phyloP scores from a whole-genome alignment of 1,284 basidiomycete genomes.

The Boletus semigastroideus region DNA sequence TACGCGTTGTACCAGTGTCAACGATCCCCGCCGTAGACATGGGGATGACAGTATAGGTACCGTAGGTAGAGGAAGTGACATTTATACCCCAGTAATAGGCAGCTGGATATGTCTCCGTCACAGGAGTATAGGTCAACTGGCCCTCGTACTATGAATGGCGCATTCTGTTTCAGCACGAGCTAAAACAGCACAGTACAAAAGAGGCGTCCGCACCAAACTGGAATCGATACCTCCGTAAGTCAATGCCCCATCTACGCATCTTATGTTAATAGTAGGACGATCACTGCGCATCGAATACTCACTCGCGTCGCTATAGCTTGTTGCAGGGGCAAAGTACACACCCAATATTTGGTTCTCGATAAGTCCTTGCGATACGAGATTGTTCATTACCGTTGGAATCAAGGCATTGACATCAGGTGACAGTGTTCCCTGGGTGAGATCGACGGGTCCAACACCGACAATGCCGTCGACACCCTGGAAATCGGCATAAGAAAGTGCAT shows the following conservation, averaged over 20 bases:
- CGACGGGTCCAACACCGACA: background rate
- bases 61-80: constrained; percentile 21
- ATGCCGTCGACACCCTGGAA: background rate
- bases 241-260: constrained; percentile 24
- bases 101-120: constrained; percentile 25
- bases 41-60: constrained; percentile 12
- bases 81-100: constrained; percentile 27
- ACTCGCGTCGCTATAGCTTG: constrained; percentile 19
- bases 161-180: background rate
- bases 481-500: background rate
- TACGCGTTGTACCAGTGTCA: constrained; percentile 2
- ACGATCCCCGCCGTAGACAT: constrained; percentile 17
- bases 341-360: constrained; percentile 18
- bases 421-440: background rate
- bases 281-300: background rate
- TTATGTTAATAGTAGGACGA: background rate
- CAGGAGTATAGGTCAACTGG: constrained; percentile 16
- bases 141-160: constrained; percentile 16
- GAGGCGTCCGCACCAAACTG: constrained; percentile 17
- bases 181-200: background rate
- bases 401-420: background rate
- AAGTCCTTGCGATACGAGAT: constrained; percentile 1
- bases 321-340: constrained; percentile 27
- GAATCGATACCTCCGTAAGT: constrained; percentile 27
- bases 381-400: background rate